phyloP scores from a whole-genome alignment of 495 filamentous ascomycete species.

The Neurospora terricola region DNA sequence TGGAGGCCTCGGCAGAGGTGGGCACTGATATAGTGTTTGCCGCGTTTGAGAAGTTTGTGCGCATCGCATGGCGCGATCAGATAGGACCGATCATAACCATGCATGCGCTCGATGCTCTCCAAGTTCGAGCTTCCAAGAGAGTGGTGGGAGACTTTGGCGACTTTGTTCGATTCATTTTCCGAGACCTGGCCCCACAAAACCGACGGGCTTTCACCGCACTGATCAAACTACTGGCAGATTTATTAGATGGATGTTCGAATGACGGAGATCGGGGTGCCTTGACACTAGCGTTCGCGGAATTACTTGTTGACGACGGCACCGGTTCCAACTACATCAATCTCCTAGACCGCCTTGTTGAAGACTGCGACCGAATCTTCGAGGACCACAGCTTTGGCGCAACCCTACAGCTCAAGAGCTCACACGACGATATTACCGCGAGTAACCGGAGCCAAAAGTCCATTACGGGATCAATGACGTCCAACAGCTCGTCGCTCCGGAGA shows the following conservation, averaged over 20 bases:
- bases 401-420: slow-evolving; percentile 23
- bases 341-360: slow-evolving; percentile 84
- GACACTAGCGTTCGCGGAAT: slow-evolving; percentile 82
- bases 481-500: slow-evolving; percentile 76
- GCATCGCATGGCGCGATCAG: slow-evolving; percentile 76
- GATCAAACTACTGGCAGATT: slow-evolving; percentile 75
- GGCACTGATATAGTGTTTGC: slow-evolving; percentile 84
- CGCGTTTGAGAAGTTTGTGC: slow-evolving; percentile 89
- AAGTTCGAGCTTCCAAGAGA: slow-evolving; percentile 61
- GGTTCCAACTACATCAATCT: slow-evolving; percentile 81
- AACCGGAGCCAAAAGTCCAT: slow-evolving; percentile 34
- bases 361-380: slow-evolving; percentile 80
- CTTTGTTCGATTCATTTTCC: slow-evolving; percentile 64
- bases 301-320: slow-evolving; percentile 67
- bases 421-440: slow-evolving; percentile 38
- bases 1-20: slow-evolving; percentile 63
- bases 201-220: slow-evolving; percentile 76
- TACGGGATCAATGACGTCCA: slow-evolving; percentile 43
- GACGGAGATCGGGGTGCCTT: slow-evolving; percentile 87
- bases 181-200: slow-evolving; percentile 84
- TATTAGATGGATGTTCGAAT: slow-evolving; percentile 89
- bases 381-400: slow-evolving; percentile 44
- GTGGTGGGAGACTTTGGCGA: slow-evolving; percentile 76
- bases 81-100: slow-evolving; percentile 73
- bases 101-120: slow-evolving; percentile 55